Percentiles rank a stretch among this genome's conserved stretches.
phyloP scores from a whole-genome alignment of 2,329 filamentous ascomycete species.

The Claviceps sp. region DNA sequence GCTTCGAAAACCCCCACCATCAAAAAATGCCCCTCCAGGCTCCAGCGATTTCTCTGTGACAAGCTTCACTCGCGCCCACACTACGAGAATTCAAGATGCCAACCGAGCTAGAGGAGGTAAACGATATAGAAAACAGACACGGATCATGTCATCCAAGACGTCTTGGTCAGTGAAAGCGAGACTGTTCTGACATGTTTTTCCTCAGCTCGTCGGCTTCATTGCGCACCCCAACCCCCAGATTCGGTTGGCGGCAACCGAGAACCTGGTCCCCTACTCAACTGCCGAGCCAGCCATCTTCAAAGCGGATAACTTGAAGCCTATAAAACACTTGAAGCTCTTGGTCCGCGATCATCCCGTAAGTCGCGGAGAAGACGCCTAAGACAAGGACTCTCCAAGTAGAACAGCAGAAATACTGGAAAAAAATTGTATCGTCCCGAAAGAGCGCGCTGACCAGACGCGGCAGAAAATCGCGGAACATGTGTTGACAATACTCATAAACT shows the following conservation, averaged over 20 bases:
- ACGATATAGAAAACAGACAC: background rate
- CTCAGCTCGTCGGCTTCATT: constrained; percentile 80
- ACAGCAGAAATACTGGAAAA: no score
- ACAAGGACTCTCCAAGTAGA: no score
- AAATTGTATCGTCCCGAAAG: background rate
- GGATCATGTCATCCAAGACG: background rate
- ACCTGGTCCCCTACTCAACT: constrained; percentile 70
- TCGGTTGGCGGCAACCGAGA: constrained; percentile 70
- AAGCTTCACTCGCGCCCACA: constrained; percentile 1
- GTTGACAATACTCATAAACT: constrained; percentile 77
- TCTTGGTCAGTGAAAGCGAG: background rate
- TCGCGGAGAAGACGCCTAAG: constrained; percentile 4
- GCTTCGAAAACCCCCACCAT: constrained; percentile 8
- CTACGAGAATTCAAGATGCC: constrained; percentile 38
- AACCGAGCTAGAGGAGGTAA: constrained; percentile 63
- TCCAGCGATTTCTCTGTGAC: constrained; percentile 6
- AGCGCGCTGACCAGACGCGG: background rate
- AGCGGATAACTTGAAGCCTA: constrained; percentile 57
- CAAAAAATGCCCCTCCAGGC: constrained; percentile 12
- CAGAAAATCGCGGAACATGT: constrained; percentile 88
- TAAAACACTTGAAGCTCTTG: constrained; percentile 79
- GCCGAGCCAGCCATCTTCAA: constrained; percentile 74
- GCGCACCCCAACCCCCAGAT: constrained; percentile 86
- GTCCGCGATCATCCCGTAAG: constrained; percentile 70
- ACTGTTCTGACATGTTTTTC: background rate